Percentiles rank a stretch among this genome's conserved stretches.
Evolutionary conservation across 176 grass and related monocot genomes (phyloP).

Genomic region (Luzula sylvatica): DNA sequence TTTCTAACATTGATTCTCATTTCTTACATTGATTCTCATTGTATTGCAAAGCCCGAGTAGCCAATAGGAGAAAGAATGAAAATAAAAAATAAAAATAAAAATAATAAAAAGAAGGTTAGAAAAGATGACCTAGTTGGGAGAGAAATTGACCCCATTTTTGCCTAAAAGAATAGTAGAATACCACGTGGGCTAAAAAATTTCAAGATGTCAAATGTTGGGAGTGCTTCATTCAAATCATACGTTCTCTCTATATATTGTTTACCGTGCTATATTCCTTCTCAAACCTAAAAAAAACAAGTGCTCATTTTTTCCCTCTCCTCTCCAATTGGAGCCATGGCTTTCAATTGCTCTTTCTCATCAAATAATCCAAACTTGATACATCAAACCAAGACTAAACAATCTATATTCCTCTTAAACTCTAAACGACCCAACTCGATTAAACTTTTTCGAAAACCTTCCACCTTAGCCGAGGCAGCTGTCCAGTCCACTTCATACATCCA

Average conservation of each 20-base stretch:
- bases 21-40: too few relatives aligned
- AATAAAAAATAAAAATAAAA: too few relatives aligned
- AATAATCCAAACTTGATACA: neutral
- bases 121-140: too few relatives aligned
- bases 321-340: constrained; percentile 25
- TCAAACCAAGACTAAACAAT: neutral
- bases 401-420: too few relatives aligned
- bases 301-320: neutral
- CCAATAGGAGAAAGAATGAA: too few relatives aligned
- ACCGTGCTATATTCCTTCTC: neutral
- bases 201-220: neutral
- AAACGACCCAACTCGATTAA: neutral
- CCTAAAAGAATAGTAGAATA: too few relatives aligned
- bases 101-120: too few relatives aligned
- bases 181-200: constrained; percentile 42
- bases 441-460: neutral
- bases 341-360: constrained; percentile 7
- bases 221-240: neutral
- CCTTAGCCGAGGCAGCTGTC: neutral
- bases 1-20: too few relatives aligned
- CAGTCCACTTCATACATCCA: neutral
- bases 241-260: constrained; percentile 35
- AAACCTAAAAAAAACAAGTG: too few relatives aligned
- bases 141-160: too few relatives aligned
- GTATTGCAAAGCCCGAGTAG: too few relatives aligned